Evolutionary conservation across 164 flowering plant genomes (phyloP).

Genomic region (Cinnamomum chago): DNA sequence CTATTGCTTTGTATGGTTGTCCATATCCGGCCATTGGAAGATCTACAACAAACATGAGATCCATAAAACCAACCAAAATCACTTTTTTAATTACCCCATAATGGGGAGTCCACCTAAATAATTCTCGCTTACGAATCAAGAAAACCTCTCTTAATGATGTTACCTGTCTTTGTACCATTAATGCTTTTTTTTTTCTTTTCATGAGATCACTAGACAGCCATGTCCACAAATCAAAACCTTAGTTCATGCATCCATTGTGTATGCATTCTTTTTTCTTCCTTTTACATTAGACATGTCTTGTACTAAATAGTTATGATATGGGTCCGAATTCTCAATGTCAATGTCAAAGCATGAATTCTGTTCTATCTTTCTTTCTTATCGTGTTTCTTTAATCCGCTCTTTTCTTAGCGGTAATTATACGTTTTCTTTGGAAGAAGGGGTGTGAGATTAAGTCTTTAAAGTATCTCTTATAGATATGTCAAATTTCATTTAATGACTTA

Average conservation of each 20-base stretch:
- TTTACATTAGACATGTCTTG: too few relatives aligned
- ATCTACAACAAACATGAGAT: neutral
- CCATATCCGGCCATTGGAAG: neutral
- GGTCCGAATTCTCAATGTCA: neutral
- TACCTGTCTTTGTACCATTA: constrained; percentile 1
- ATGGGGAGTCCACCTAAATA: neutral
- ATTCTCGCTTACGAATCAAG: neutral
- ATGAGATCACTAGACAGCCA: neutral
- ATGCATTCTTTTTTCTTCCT: neutral
- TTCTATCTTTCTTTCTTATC: too few relatives aligned
- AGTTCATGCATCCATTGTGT: neutral
- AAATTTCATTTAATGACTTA: too few relatives aligned
- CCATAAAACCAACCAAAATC: neutral
- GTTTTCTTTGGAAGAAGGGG: too few relatives aligned
- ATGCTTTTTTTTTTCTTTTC: neutral
- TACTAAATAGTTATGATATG: neutral
- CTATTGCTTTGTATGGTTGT: neutral
- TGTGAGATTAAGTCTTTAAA: too few relatives aligned
- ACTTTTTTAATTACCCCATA: neutral
- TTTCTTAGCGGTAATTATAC: too few relatives aligned
- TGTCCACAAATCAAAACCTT: neutral
- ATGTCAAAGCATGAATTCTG: neutral
- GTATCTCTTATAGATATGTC: too few relatives aligned
- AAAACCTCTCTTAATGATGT: neutral
- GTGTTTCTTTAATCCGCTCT: neutral